Base-by-base conservation (phyloP, 2,329 filamentous ascomycete species). In the Alternaria tenuissima region DNA sequence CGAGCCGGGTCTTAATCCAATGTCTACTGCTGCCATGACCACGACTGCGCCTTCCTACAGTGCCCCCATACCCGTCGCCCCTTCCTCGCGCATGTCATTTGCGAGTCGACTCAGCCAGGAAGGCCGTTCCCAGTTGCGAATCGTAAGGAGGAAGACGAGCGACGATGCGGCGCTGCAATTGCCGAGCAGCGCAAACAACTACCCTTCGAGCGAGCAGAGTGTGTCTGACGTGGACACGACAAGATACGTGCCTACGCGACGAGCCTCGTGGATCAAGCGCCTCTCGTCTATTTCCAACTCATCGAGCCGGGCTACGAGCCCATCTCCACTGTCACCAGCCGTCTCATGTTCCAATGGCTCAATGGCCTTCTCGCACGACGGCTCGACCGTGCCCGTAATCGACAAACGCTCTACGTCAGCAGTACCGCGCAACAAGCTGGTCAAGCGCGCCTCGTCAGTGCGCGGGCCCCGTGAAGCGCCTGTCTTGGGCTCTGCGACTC, bases 391-490 rank as follows among this genome's bases (percentile, higher is more conserved):
- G 24, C 88, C 90, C 16, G 90, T 93, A 59, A 77, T 90, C 22
- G 74, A 80, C 75, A 65, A 79, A 76, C 67, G 69, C 20, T 71
- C 71, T 12, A 75, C 80, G 41, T 68, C 75, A 30, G 74, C 78
- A 16, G 77, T 87, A 32, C 81, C 87, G 8, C 89, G 88, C 18
- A 94, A 94, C 78, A 93, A 92, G 80, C 83, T 94, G 41, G 90
- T 93, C 53, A 94, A 94, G 79, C 87, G 91, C 61, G 84, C 87
- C 38, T 84, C 88, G 3, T 87, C 89, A 20, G 80, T 82, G 47
- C 84, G 84, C 65, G 80, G 80, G 52, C 73, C 81, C 53, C 79
- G 80, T 62, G 75, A 81, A 48, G 79, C 83, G 6, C 72, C 79
- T 12, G 73, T 80, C 43, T 83, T 82, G 59, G 81, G 84, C 63